Evolutionary conservation across 208 protist genomes (phyloP).

Genomic region (Leishmania tarentolae): DNA sequence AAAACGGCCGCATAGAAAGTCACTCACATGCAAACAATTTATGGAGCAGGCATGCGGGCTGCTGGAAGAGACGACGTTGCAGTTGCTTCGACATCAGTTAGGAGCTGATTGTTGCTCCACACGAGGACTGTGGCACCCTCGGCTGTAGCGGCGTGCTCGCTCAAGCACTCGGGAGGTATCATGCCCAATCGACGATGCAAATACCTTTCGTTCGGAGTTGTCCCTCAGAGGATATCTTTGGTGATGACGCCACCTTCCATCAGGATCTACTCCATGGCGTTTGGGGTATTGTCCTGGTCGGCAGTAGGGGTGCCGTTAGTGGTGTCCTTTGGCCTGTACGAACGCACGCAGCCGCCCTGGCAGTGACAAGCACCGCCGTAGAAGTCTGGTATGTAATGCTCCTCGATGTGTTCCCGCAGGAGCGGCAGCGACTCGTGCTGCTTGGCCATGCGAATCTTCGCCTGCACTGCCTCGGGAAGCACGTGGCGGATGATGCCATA

Average conservation of each 20-base stretch:
- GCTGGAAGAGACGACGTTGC: constrained; percentile 63
- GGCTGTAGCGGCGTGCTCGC: constrained; percentile 33
- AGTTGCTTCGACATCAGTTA: constrained; percentile 49
- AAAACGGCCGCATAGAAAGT: background rate
- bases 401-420: constrained; percentile 50
- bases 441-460: constrained; percentile 49
- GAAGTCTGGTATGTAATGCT: constrained; percentile 45
- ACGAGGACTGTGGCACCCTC: constrained; percentile 43
- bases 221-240: constrained; percentile 41
- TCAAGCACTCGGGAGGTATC: constrained; percentile 35
- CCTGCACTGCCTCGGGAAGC: constrained; percentile 32
- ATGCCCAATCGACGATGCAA: constrained; percentile 30
- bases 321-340: constrained; percentile 31
- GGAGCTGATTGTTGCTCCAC: constrained; percentile 55
- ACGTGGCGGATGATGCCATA: constrained; percentile 50
- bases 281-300: background rate
- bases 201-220: constrained; percentile 37
- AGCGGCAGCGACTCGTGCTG: constrained; percentile 38
- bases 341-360: constrained; percentile 41
- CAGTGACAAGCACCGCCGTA: constrained; percentile 64
- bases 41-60: background rate
- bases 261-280: constrained; percentile 21
- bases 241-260: constrained; percentile 21
- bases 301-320: background rate
- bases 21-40: background rate